phyloP scores from a whole-genome alignment of 495 filamentous ascomycete species.

The Pseudevernia furfuracea region DNA sequence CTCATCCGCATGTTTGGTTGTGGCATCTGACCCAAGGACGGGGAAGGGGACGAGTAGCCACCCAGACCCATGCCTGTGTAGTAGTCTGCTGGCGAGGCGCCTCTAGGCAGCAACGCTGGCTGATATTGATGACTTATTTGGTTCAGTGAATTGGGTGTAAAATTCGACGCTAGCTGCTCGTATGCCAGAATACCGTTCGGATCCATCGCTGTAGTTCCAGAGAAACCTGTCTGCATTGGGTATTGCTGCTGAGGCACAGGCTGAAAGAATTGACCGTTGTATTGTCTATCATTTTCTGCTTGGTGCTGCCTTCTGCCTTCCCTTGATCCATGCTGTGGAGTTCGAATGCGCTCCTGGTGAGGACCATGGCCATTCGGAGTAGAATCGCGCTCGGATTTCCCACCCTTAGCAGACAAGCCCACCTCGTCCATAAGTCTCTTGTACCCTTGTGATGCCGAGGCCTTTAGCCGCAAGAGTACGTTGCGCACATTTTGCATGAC shows the following conservation, averaged over 20 bases:
- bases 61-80: slow-evolving; percentile 37
- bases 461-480: slow-evolving; percentile 84
- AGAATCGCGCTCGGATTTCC: slow-evolving; percentile 37
- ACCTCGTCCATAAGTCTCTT: slow-evolving; percentile 98
- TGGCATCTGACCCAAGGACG: slow-evolving; percentile 39
- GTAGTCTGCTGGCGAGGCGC: slow-evolving; percentile 39
- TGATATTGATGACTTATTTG: slow-evolving; percentile 40
- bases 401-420: slow-evolving; percentile 55
- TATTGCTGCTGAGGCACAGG: slow-evolving; percentile 34
- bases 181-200: slow-evolving; percentile 34
- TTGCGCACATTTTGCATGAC: slow-evolving; percentile 86
- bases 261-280: slow-evolving; percentile 38
- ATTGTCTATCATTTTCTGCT: slow-evolving; percentile 41
- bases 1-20: slow-evolving; percentile 35
- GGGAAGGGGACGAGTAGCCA: slow-evolving; percentile 39
- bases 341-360: slow-evolving; percentile 42
- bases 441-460: slow-evolving; percentile 88
- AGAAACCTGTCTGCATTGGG: slow-evolving; percentile 27
- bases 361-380: slow-evolving; percentile 35
- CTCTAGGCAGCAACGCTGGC: slow-evolving; percentile 41
- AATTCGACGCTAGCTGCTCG: slow-evolving; percentile 39
- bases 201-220: slow-evolving; percentile 38
- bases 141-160: slow-evolving; percentile 36
- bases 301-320: slow-evolving; percentile 38
- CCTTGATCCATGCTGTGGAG: slow-evolving; percentile 38